Percentiles rank a stretch among this genome's conserved stretches.
Conservation (phyloP, 768 basidiomycete species). For the Lactifluus pinguis region DNA sequence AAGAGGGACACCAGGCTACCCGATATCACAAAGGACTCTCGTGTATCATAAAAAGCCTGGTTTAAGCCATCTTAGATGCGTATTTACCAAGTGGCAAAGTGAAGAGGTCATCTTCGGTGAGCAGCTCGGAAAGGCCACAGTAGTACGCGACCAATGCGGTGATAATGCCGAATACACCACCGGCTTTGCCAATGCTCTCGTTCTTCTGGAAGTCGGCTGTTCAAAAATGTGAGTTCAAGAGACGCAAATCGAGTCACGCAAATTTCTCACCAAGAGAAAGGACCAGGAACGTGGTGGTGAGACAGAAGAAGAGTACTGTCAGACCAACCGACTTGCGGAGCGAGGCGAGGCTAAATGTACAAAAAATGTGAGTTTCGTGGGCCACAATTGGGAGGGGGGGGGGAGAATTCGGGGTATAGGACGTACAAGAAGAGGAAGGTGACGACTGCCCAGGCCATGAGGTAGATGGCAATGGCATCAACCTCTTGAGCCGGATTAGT, state of each 20-base stretch:
- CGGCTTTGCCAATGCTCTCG: slow-evolving; percentile 27
- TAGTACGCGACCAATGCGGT: slow-evolving; percentile 43
- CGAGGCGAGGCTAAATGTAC: slow-evolving; percentile 35
- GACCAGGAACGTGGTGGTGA: slow-evolving; percentile 44
- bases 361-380: not conserved
- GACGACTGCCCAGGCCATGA: slow-evolving; percentile 65
- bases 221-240: slow-evolving; percentile 1
- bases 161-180: slow-evolving; percentile 37
- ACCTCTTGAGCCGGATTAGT: slow-evolving; percentile 29
- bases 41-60: no score
- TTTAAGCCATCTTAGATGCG: not conserved
- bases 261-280: slow-evolving; percentile 33
- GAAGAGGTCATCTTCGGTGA: slow-evolving; percentile 32
- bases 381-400: not conserved
- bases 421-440: slow-evolving; percentile 62
- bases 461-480: slow-evolving; percentile 65
- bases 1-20: no score
- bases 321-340: slow-evolving; percentile 43
- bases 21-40: no score
- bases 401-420: not conserved
- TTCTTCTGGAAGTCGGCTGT: slow-evolving; percentile 15
- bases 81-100: slow-evolving; percentile 32
- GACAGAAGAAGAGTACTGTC: slow-evolving; percentile 42
- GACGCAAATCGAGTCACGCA: not conserved
- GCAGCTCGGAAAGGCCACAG: slow-evolving; percentile 34